phyloP scores from a whole-genome alignment of 2,329 filamentous ascomycete genomes.

The Trichoderma brevicompactum region DNA sequence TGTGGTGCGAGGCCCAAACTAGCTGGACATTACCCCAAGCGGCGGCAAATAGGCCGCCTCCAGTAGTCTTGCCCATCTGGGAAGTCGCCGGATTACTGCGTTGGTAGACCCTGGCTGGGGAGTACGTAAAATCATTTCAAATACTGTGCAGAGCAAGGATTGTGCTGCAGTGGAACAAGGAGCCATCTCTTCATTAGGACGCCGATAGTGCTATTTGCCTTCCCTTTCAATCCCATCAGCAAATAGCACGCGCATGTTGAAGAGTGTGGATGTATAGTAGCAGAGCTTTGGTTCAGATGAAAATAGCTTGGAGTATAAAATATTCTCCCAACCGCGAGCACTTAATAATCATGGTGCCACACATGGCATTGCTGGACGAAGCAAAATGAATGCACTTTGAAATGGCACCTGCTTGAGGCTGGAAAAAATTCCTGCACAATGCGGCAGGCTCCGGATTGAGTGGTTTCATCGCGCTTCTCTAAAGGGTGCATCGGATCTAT shows the following conservation, averaged over 20 bases:
- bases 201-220: neutral
- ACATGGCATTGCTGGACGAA: no score
- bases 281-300: no score
- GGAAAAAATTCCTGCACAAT: neutral
- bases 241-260: no score
- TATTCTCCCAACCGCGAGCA: no score
- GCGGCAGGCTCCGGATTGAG: neutral
- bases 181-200: neutral
- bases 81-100: neutral
- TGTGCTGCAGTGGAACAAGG: neutral
- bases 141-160: neutral
- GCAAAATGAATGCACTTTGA: no score
- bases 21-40: neutral
- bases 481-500: neutral
- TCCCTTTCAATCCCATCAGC: neutral
- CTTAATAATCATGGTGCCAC: no score
- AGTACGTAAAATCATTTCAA: neutral
- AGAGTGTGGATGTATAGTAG: neutral
- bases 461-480: conserved; percentile 1
- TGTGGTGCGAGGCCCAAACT: neutral
- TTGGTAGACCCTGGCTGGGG: neutral
- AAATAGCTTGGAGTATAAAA: no score
- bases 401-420: no score
- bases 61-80: neutral
- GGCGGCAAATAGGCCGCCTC: conserved; percentile 2